Conservation (phyloP, 495 filamentous ascomycete genomes). For the Penicillium canescens region DNA sequence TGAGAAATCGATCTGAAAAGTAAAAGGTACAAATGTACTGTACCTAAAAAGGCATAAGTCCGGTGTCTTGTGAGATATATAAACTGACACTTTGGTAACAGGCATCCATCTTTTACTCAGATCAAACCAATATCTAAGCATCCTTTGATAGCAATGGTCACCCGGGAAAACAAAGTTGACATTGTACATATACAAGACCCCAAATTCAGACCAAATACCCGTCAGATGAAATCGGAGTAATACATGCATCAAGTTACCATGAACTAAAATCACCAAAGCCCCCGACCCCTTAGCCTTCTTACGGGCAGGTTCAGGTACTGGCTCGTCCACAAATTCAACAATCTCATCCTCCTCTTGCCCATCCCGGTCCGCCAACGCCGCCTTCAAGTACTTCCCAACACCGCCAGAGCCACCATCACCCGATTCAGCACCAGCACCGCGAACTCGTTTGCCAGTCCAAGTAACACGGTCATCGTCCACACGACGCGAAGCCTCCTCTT, state of each 20-base stretch:
- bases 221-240: too few relatives aligned
- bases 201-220: too few relatives aligned
- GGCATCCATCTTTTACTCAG: too few relatives aligned
- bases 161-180: not conserved
- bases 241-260: constrained; percentile 23
- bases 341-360: constrained; percentile 55
- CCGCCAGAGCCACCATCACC: constrained; percentile 40
- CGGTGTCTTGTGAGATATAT: too few relatives aligned
- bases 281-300: constrained; percentile 76
- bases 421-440: constrained; percentile 53
- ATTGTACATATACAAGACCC: not conserved
- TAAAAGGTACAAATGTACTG: too few relatives aligned
- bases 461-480: constrained; percentile 88
- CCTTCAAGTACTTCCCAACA: constrained; percentile 83
- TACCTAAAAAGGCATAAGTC: too few relatives aligned
- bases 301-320: constrained; percentile 64
- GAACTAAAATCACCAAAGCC: constrained; percentile 89
- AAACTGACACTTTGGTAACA: too few relatives aligned
- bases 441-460: constrained; percentile 86
- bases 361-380: constrained; percentile 43
- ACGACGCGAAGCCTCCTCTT: constrained; percentile 47
- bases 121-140: too few relatives aligned
- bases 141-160: too few relatives aligned
- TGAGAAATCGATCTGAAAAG: too few relatives aligned
- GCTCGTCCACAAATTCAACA: constrained; percentile 57